A percentile compares a stretch with the other conserved stretches of the same genome.
phyloP scores from a whole-genome alignment of 2,329 filamentous ascomycete species.

The Trichoderma afroharzianum region DNA sequence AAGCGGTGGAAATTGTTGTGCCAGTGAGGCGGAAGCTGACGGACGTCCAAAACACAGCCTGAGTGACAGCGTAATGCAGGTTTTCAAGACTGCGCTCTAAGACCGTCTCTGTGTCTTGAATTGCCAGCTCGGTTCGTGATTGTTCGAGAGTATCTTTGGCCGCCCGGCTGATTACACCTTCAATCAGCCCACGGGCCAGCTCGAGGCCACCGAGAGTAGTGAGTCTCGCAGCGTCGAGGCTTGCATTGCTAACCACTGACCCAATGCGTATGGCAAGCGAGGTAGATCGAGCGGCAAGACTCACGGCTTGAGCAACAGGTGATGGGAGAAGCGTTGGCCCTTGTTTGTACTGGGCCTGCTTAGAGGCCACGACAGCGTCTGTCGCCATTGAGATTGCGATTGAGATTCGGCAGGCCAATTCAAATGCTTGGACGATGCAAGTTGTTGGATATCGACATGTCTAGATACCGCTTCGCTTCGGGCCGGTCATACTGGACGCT shows the following conservation, averaged over 20 bases:
- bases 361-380: not conserved
- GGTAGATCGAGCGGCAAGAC: slow-evolving; percentile 57
- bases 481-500: not conserved
- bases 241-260: slow-evolving; percentile 49
- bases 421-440: not conserved
- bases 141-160: slow-evolving; percentile 47
- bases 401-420: not conserved
- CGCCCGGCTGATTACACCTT: slow-evolving; percentile 51
- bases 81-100: slow-evolving; percentile 54
- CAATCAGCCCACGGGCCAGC: slow-evolving; percentile 52
- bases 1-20: slow-evolving; percentile 51
- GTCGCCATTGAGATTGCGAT: not conserved
- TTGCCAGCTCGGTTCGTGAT: slow-evolving; percentile 45
- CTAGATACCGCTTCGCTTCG: not conserved
- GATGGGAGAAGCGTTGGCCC: slow-evolving; percentile 52
- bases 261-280: slow-evolving; percentile 54
- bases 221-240: slow-evolving; percentile 51
- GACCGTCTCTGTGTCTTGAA: slow-evolving; percentile 52
- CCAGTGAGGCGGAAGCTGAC: slow-evolving; percentile 58
- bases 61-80: slow-evolving; percentile 55
- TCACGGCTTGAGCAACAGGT: slow-evolving; percentile 56
- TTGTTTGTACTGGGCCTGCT: slow-evolving; percentile 1
- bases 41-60: slow-evolving; percentile 58
- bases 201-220: slow-evolving; percentile 57
- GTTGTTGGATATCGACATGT: not conserved